Base-by-base conservation (phyloP, 2,329 filamentous ascomycete species). In the Magnaporthiopsis poae region DNA sequence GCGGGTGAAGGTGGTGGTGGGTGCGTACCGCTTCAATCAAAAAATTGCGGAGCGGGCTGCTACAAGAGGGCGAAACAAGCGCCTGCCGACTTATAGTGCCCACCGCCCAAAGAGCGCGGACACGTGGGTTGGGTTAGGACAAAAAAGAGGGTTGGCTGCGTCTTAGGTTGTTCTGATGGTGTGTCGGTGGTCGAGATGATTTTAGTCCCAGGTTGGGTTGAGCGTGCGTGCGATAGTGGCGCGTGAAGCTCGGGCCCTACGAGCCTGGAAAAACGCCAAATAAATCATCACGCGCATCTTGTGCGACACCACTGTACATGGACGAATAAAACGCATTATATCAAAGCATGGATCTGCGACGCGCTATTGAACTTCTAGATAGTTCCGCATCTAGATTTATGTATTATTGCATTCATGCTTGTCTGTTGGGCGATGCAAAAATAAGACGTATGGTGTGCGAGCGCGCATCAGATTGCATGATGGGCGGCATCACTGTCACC, bases 191-290 rank as follows among this genome's bases (percentile, higher is more conserved):
- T 31, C 52, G 11, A 64, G 33, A 56, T 56, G 21, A 56, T 25
- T 36, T 36, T 36, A 12, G 35, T 27, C 27, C 27, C 27, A 27
- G 27, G 27, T 36, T 12, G 9, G 31, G 31, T 31, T 36, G 35
- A 8, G 35, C 12, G 35, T 36, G 35, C 35, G 35, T 12, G 35
- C 5, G 12, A 36, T 8, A n/a, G 46, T 63, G 25, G 63, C 63
- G 59, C 46, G 63, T 60, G 46, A 46, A 64, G 63, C 63, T 64
- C 46, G 63, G 63, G 31, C 63, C 63, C 39, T 15, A 15, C 36
- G 11, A 15, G 12, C 36, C 12, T 2, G 3, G 12, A 13, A 39
- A 39, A 15, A 11, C 36, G 11, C 36, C 36, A 39, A 39, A 39
- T 39, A 39, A 39, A 12, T 15, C 36, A 13, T 12, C 13, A 15